phyloP scores from a whole-genome alignment of 345 rosid species.

The Hypericum androsaemum region DNA sequence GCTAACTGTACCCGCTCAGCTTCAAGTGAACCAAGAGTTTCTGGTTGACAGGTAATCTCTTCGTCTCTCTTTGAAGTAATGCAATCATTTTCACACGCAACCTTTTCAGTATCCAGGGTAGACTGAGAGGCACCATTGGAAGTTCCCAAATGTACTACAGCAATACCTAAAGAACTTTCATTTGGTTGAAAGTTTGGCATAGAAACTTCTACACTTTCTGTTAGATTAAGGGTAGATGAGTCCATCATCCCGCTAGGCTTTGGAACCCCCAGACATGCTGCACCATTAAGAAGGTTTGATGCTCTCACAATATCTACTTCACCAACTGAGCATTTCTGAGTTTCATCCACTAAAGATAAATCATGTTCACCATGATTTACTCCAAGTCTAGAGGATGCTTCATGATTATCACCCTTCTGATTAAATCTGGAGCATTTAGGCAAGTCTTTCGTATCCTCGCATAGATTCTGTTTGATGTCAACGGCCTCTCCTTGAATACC shows the following conservation, averaged over 20 bases:
- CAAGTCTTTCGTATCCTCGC: conserved; percentile 6
- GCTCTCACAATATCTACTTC: conserved; percentile 2
- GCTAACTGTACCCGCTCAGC: conserved; percentile 10
- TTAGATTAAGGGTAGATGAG: background rate
- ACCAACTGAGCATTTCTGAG: background rate
- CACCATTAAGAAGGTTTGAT: background rate
- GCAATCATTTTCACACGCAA: conserved; percentile 9
- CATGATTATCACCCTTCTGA: conserved; percentile 11
- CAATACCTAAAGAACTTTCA: conserved; percentile 1
- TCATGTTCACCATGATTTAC: conserved; percentile 2
- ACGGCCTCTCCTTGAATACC: too few species aligned
- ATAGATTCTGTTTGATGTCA: too few species aligned
- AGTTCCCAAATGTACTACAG: conserved; percentile 10
- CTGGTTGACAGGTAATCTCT: conserved; percentile 7
- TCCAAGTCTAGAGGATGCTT: conserved; percentile 9
- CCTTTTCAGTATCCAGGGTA: conserved; percentile 6
- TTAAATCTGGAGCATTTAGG: conserved; percentile 5
- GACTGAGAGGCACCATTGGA: conserved; percentile 10
- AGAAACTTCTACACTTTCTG: conserved; percentile 4
- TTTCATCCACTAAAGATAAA: background rate
- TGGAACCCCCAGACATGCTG: background rate
- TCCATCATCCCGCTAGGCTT: background rate
- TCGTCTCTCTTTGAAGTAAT: background rate
- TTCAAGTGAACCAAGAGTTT: background rate
- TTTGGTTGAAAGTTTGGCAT: conserved; percentile 2